Base-by-base conservation (phyloP, 495 filamentous ascomycete species). In the Sordaria brevicollis region DNA sequence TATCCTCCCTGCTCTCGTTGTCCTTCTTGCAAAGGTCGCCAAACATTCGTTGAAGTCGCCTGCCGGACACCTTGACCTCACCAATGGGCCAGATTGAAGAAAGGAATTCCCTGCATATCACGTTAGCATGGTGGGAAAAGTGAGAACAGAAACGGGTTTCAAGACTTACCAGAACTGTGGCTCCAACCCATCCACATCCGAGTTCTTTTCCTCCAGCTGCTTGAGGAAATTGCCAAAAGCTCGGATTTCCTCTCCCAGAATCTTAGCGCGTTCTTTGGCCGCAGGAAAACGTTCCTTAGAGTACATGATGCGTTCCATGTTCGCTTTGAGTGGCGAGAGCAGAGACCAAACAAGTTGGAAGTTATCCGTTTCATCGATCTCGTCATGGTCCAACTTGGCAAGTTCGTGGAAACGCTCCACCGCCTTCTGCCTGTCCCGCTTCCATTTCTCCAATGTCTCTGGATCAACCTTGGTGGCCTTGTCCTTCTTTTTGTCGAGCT, bases 41-140 rank as follows among this genome's bases (percentile, higher is more conserved):
- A 72, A 81, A 85, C 82, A 86, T 87, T 29, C 73, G 74, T 70
- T 83, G 80, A 13, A 87, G 74, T 36, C 82, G 76, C 43, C 73
- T 71, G 19, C 81, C 81, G 0, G 80, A 74, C 6, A 80, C 78
- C 62, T 72, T 78, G n/a, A 76, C 72, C 8, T 80, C 75, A n/a
- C 74, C 75, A n/a, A 80, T 70, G n/a, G 79, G 79, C 79, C 79
- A 80, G 67, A 80, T 80, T 9, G 76, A 77, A n/a, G 79, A 78
- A 66, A 80, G 66, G 54, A 80, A 80, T 49, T 78, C 77, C 79
- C 79, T 79, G 37, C 6, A 37, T 49, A 3, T 31, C 29, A 25
- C 8, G 74, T 79, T 69, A 79, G 75, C 19, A n/a, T 66, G 31
- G 57, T 33, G 15, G 2, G 36, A 2, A 17, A 31, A 35, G 15